Evolutionary conservation across 2,329 filamentous ascomycete genomes (phyloP).

Genomic region (Nothomitra cinnamomea): DNA sequence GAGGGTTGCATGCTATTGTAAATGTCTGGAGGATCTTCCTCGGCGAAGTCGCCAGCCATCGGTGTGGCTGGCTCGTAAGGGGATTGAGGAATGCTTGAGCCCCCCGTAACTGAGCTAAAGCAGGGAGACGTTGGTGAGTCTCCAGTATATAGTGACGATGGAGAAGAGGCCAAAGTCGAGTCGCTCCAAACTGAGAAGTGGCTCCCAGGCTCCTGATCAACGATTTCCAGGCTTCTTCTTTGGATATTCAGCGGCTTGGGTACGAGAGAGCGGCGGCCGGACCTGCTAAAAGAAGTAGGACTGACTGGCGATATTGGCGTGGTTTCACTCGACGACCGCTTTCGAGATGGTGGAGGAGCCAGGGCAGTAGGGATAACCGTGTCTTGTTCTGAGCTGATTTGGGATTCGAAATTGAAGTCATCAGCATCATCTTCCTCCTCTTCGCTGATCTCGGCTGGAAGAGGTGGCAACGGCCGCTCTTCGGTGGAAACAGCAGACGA

Average conservation of each 20-base stretch:
- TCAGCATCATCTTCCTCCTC: neutral
- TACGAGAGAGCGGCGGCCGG: neutral
- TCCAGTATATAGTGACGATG: neutral
- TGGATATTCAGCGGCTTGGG: neutral
- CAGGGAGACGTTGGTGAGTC: slow-evolving; percentile 1
- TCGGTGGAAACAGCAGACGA: too few species aligned
- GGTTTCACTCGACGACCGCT: neutral
- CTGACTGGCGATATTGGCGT: neutral
- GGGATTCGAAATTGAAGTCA: neutral
- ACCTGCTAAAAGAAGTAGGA: neutral
- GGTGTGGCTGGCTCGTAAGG: neutral
- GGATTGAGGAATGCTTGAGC: neutral
- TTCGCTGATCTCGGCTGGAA: neutral
- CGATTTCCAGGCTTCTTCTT: neutral
- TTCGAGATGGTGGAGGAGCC: neutral
- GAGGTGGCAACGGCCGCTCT: neutral
- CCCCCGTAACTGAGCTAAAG: neutral
- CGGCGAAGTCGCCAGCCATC: neutral
- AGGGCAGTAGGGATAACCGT: neutral
- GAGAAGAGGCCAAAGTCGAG: neutral
- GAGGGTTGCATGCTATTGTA: neutral
- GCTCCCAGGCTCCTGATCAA: neutral
- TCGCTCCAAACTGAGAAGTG: slow-evolving; percentile 1
- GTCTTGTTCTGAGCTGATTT: neutral
- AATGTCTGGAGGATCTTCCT: neutral